Base-by-base conservation (phyloP, 129 eudicot genomes). In the Artemisia argyi region DNA sequence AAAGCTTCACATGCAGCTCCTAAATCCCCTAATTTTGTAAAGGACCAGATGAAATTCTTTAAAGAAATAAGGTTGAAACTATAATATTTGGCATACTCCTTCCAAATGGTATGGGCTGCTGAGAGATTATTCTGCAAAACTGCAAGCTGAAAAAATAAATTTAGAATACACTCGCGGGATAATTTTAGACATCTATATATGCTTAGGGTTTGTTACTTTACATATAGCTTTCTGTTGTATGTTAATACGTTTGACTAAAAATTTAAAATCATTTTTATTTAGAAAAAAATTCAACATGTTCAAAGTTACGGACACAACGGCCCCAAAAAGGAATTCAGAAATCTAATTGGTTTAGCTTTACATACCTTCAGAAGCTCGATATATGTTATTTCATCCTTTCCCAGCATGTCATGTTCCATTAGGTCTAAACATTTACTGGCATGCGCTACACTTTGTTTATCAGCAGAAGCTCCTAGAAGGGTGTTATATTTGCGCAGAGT, bases 311-410 rank as follows among this genome's bases (percentile, higher is more conserved):
- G 42, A 35, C 42, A 35, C 42, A 35, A 35, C 42, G 5, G 42
- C 42, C 7, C 42, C 5, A 39, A 39, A 39, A 39, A 7, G 7
- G 30, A 60, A 60, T 24, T 32, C 15, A 19, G 20, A 35, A 30
- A 48, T 17, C 14, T 73, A n/a, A 39, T 39, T 35, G 20, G 57
- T 73, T 57, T 58, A 15, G 26, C 47, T 76, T 53, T 65, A 83
- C 83, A 79, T 71, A 89, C 97, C 98, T 84, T 84, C 74, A 94
- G 97, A 81, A 94, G 98, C 76, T 73, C 70, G 52, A 63, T 46
- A 67, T 94, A 94, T 28, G 97, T 90, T 35, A 75, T 61, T 79
- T 84, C 89, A 85, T 87, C 81, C 80, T 86, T 94, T 24, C 96
- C 92, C 80, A 88, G 75, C 77, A 86, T 61, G 7, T 78, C 82